phyloP scores from a whole-genome alignment of 176 grass and related monocot genomes.

The Ananas comosus region DNA sequence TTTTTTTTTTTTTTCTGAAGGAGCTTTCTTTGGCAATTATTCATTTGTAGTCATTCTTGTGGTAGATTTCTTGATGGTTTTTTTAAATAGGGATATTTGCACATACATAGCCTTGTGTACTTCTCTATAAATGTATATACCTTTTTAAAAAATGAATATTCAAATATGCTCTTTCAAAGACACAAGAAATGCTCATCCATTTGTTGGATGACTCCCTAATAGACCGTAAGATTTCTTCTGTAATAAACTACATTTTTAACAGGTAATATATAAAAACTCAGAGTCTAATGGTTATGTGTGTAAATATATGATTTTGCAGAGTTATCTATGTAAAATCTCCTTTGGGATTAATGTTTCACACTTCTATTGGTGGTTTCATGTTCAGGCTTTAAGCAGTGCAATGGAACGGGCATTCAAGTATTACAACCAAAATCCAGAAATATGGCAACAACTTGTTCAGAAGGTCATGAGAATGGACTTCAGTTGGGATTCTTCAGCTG shows the following conservation, averaged over 20 bases:
- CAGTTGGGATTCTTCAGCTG: conserved; percentile 76
- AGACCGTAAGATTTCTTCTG: too few relatives aligned
- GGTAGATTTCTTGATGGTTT: neutral
- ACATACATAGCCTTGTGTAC: too few relatives aligned
- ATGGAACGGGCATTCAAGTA: conserved; percentile 71
- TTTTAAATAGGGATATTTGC: neutral
- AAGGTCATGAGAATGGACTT: conserved; percentile 85
- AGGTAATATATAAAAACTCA: too few relatives aligned
- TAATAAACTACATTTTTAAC: too few relatives aligned
- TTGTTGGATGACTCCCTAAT: too few relatives aligned
- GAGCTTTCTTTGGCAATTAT: neutral
- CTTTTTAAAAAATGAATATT: too few relatives aligned
- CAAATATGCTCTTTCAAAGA: too few relatives aligned
- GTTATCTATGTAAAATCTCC: too few relatives aligned
- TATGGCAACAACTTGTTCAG: conserved; percentile 66
- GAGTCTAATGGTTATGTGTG: too few relatives aligned
- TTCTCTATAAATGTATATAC: too few relatives aligned
- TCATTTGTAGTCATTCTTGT: conserved; percentile 15
- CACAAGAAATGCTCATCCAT: too few relatives aligned
- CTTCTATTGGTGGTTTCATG: neutral
- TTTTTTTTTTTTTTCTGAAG: neutral
- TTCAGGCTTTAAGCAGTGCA: conserved; percentile 54
- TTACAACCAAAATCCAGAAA: conserved; percentile 55
- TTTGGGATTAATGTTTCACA: neutral
- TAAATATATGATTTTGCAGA: too few relatives aligned